phyloP scores from a whole-genome alignment of 805 yeast genomes.

The Saturnispora zaruensis region DNA sequence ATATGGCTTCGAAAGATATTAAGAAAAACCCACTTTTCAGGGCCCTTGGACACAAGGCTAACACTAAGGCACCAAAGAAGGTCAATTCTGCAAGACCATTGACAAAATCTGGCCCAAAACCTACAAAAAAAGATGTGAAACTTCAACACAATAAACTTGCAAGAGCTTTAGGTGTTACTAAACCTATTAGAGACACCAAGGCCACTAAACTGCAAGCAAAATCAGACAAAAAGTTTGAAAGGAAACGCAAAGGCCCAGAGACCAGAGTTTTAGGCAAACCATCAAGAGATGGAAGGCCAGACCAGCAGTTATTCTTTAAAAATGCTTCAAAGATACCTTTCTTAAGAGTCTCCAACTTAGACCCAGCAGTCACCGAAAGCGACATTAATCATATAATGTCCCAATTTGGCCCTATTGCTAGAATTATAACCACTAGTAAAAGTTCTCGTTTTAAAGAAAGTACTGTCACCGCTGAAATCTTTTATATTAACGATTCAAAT shows the following conservation, averaged over 20 bases:
- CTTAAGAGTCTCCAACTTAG: constrained; percentile 26
- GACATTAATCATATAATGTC: constrained; percentile 25
- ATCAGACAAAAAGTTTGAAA: neutral
- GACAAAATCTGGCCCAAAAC: neutral
- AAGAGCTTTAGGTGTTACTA: neutral
- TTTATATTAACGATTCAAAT: constrained; percentile 11
- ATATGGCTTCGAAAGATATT: neutral
- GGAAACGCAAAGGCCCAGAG: neutral
- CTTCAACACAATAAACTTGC: neutral
- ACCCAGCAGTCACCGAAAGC: constrained; percentile 23
- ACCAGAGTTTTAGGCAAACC: neutral
- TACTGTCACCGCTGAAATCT: constrained; percentile 17
- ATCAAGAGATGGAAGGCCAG: neutral
- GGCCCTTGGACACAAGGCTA: constrained; percentile 1
- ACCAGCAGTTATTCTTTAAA: constrained; percentile 16
- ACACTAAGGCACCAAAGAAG: neutral
- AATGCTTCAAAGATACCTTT: constrained; percentile 19
- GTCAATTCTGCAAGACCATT: neutral
- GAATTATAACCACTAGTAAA: constrained; percentile 10
- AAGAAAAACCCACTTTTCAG: constrained; percentile 3
- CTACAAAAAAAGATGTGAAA: neutral
- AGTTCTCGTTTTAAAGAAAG: neutral
- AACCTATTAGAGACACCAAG: neutral
- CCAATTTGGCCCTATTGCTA: constrained; percentile 16
- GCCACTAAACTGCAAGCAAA: neutral